Base-by-base conservation (phyloP, 2,329 filamentous ascomycete genomes). In the Chaetomium sp. region DNA sequence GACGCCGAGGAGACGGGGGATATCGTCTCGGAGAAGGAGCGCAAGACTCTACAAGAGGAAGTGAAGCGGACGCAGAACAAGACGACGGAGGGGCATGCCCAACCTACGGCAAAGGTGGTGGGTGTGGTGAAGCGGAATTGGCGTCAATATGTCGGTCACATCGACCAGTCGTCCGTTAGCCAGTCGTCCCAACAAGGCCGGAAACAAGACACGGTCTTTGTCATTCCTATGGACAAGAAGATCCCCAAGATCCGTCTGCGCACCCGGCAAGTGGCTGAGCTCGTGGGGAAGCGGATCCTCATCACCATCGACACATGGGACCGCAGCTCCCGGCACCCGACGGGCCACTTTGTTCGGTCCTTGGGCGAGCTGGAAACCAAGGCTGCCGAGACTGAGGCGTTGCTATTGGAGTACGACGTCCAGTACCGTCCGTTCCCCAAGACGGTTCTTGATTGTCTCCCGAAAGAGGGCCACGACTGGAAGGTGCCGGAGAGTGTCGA, bases 401-500 rank as follows among this genome's bases (percentile, higher is more conserved):
- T 99, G 45, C 77, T 99, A 9, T 79, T 99, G 34, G 94, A 99
- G 70, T 96, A 91, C 74, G 94, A 99, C 67, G 94, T 99, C 2
- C 94, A 99, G 70, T 99, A 99, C 72, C 84, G 92, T 54, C 94
- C 94, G 0, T 99, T 99, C 70, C 91, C 94, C 5, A 96, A 96
- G 72, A 89, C 91, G 0, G 92, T 99, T 4, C 75, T 99, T 52
- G 91, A 99, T 70, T 99, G 94, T 68, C 76, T 99, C 53, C 94
- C 94, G 7, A 77, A 81, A 35, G 91, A 97, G 72, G 94, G 94
- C 1, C 92, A 97, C 66, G 86, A 89, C 68, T 99, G 94, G 94
- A 89, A 80, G 67, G 92, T 99, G 2, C 94, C 94, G 0, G 74
- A 79, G n/a, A 88, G 81, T 67, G 81, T 77, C 53, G 86, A 89